Percentiles rank a stretch among this genome's conserved stretches.
phyloP scores from a whole-genome alignment of 1,139 yeast species.

The Candida neerlandica region DNA sequence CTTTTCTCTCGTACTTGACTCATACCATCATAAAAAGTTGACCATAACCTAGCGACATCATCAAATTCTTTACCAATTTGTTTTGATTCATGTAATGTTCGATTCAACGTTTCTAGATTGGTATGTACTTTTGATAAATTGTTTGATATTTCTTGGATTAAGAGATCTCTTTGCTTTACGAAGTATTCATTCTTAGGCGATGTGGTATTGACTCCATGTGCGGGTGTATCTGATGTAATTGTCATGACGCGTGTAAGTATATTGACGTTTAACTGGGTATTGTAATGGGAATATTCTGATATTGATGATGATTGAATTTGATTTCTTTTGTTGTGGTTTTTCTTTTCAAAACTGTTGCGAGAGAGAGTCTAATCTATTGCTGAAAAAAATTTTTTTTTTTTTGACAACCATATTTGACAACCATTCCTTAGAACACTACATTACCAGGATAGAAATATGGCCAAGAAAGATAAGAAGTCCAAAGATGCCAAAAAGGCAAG shows the following conservation, averaged over 20 bases:
- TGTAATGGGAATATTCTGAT: background rate
- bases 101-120: constrained; percentile 43
- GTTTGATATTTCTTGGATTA: constrained; percentile 45
- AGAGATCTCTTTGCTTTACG: constrained; percentile 46
- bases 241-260: constrained; percentile 5
- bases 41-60: constrained; percentile 48
- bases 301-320: background rate
- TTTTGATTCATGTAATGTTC: constrained; percentile 43
- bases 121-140: constrained; percentile 44
- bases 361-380: background rate
- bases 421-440: constrained; percentile 2
- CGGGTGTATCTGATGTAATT: background rate
- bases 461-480: constrained; percentile 80
- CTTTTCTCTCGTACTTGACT: constrained; percentile 24
- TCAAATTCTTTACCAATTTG: constrained; percentile 52
- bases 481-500: constrained; percentile 93
- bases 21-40: constrained; percentile 42
- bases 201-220: background rate
- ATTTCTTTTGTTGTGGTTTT: constrained; percentile 9
- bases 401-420: background rate
- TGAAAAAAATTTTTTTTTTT: constrained; percentile 9
- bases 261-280: background rate
- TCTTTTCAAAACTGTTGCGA: constrained; percentile 6
- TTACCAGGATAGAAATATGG: constrained; percentile 49
- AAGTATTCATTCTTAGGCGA: constrained; percentile 23